Base-by-base conservation (phyloP, 2,329 filamentous ascomycete genomes). In the Gaeumannomyces tritici region DNA sequence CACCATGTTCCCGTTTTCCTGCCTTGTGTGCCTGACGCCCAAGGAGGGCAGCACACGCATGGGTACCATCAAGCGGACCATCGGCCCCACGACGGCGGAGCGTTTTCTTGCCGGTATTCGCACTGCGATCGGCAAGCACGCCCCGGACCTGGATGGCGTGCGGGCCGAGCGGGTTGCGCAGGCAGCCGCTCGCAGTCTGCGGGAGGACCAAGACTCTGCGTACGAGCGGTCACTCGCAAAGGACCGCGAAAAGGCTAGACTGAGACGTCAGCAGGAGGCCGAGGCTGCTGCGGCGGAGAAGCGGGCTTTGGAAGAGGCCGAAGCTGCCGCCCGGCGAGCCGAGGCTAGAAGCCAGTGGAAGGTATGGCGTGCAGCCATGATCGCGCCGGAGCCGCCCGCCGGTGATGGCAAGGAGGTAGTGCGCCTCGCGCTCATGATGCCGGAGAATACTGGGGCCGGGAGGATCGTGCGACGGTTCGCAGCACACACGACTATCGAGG, bases 1-100 rank as follows among this genome's bases (percentile, higher is more conserved):
- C 74, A 96, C 91, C 64, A 96, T 96, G 72, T 97, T 95, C 70
- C 95, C 95, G 12, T 98, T 96, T 72, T 87, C 89, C 0, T 91
- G 89, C 18, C 75, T 97, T 3, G 87, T 97, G 31, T 93, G 91
- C 63, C 88, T 97, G 66, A 96, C 93, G 0, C 92, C 93, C 0
- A 88, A 89, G 67, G 87, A 93, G 64, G 89, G 90, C 2, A 91
- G 88, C 66, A 91, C 91, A 1, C 86, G 91, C 21, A 98, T 99
- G 93, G 92, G 91, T 51, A 89, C 96, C 21, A 83, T 97, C 62
- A 87, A 91, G 68, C 86, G 92, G 31, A 81, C 96, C 8, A 81
- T 84, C 0, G 93, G 95, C 0, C 85, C 88, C 2, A 86, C 89
- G 61, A 80, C 89, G 0, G 77, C 91, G 0, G 74, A 81, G 0